Evolutionary conservation across 2,329 filamentous ascomycete genomes (phyloP).

Genomic region (Drechslera avenae): DNA sequence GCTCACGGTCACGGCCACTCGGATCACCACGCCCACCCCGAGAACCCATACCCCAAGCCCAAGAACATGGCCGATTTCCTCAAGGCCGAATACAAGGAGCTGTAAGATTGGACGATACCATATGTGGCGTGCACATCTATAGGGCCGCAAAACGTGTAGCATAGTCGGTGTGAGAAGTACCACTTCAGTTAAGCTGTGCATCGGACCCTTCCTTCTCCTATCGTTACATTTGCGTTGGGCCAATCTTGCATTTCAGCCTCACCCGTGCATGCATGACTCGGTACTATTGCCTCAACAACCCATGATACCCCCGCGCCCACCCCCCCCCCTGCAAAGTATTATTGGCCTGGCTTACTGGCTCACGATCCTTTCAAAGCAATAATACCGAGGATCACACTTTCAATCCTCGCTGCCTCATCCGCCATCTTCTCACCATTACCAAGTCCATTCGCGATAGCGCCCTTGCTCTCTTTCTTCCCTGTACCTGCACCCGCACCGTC

Average conservation of each 20-base stretch:
- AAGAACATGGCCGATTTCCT: conserved; percentile 98
- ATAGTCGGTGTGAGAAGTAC: conserved; percentile 38
- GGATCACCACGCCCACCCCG: conserved; percentile 51
- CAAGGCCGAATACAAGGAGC: conserved; percentile 90
- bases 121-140: conserved; percentile 36
- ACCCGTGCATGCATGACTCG: background rate
- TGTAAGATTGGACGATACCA: conserved; percentile 24
- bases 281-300: background rate
- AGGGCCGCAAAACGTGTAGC: conserved; percentile 38
- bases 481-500: conserved; percentile 48
- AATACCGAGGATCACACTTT: conserved; percentile 71
- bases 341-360: conserved; percentile 5
- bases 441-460: conserved; percentile 39
- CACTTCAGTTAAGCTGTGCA: conserved; percentile 16
- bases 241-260: conserved; percentile 3
- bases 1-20: conserved; percentile 61
- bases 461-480: conserved; percentile 34
- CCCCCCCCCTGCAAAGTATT: background rate
- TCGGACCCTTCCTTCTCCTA: background rate
- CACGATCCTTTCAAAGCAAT: conserved; percentile 75
- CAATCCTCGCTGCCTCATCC: conserved; percentile 61
- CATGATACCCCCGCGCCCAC: conserved; percentile 8
- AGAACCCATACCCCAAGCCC: conserved; percentile 66
- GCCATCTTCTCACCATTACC: conserved; percentile 41
- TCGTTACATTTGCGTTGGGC: background rate